Base-by-base conservation (phyloP, 2,329 filamentous ascomycete genomes). In the Dothideomycetidae sp. region DNA sequence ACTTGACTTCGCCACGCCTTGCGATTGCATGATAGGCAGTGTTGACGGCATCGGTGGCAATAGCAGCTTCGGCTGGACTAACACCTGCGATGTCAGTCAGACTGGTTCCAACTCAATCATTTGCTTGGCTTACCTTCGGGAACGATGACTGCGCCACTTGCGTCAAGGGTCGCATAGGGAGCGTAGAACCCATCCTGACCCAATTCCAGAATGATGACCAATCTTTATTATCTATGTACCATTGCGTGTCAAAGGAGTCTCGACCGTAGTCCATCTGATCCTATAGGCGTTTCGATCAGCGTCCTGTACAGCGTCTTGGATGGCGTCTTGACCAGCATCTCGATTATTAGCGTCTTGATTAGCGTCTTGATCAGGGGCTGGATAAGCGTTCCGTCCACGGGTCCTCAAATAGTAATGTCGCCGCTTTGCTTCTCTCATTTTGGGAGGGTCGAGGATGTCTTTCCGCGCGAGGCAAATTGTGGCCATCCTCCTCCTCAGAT, bases 181-280 rank as follows among this genome's bases (percentile, higher is more conserved):
- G 62, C 59, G 31, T 59, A 62, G 26, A 61, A 61, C 0, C 62
- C 62, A 18, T 64, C 56, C 33, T 62, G 58, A 0, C 62, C 61
- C 13, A n/a, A 65, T 62, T 0, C 62, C 62, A 1, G 61, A 61
- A 41, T 63, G 60, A 31, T 57, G 55, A 0, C 58, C 51, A 18
- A 31, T 36, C 32, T 58, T 51, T 33, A 59, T 61, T 0, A 62
- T 46, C 41, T 62, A 59, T 3, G 52, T 42, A 9, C 44, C 17
- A 3, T 29, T 30, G 18, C 47, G 46, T 5, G 45, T 32, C n/a
- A 42, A 11, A 12, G 45, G 31, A 23, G 48, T 44, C 28, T 47
- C n/a, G 40, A 12, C 47, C 47, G 11, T 37, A 42, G 11, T 42
- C 47, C 40, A 48, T 46, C 23, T 50, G 47, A 17, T 46, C 47